Evolutionary conservation across 805 yeast species (phyloP).

Genomic region (Saccharomyces cerevisiae): DNA sequence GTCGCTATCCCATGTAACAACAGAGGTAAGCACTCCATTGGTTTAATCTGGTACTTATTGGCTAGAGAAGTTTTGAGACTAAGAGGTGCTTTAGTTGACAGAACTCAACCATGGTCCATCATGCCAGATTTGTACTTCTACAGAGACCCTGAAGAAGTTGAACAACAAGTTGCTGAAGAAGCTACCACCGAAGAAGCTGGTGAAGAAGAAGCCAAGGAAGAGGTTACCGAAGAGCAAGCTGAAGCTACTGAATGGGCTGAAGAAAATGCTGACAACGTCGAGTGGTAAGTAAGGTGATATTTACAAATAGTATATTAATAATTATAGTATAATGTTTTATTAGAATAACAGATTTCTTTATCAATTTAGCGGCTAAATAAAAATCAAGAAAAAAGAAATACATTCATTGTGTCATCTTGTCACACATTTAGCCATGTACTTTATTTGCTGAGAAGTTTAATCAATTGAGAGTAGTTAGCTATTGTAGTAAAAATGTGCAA

Average conservation of each 20-base stretch:
- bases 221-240: constrained; percentile 61
- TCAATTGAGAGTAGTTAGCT: background rate
- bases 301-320: constrained; percentile 13
- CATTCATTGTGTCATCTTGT: background rate
- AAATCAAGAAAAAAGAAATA: background rate
- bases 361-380: background rate
- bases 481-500: background rate
- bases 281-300: constrained; percentile 21
- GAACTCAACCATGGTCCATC: constrained; percentile 95
- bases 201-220: constrained; percentile 68
- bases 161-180: constrained; percentile 61
- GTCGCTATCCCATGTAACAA: constrained; percentile 99
- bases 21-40: constrained; percentile 99
- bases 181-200: constrained; percentile 59
- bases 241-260: constrained; percentile 58
- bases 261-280: constrained; percentile 32
- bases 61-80: constrained; percentile 99
- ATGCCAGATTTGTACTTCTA: constrained; percentile 99
- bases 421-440: background rate
- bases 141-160: constrained; percentile 99
- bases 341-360: background rate
- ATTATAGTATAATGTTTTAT: constrained; percentile 1
- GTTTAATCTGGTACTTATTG: constrained; percentile 98
- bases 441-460: background rate
- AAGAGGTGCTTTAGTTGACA: constrained; percentile 94